Percentiles rank a stretch among this genome's conserved stretches.
These are phyloP conservation scores for Lagerstroemia speciosa DNA, from an alignment of 345 rosid genomes.

Conservation along the genomic window DNA sequence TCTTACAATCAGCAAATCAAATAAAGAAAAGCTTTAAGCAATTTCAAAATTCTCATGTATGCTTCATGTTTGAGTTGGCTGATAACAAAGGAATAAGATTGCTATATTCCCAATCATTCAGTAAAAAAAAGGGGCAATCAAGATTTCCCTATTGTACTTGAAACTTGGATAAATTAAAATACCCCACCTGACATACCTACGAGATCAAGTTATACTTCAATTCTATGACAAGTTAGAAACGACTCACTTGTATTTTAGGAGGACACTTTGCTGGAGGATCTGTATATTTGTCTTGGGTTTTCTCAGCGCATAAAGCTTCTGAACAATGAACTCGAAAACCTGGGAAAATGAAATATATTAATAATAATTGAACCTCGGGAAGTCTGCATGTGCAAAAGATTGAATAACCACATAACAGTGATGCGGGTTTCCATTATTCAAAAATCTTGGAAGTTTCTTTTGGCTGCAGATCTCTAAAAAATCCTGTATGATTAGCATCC, in stretches of 20 bases:
- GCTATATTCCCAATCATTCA: background rate
- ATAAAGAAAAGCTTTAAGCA: background rate
- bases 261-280: slow-evolving; percentile 95
- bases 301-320: slow-evolving; percentile 91
- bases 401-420: background rate
- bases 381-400: background rate
- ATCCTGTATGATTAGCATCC: background rate
- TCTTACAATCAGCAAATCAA: background rate
- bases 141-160: background rate
- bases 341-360: slow-evolving; percentile 18
- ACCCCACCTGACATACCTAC: background rate
- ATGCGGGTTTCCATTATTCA: background rate
- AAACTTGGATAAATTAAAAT: background rate
- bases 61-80: background rate
- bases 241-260: slow-evolving; percentile 87
- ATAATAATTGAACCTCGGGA: background rate
- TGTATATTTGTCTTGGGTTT: slow-evolving; percentile 99
- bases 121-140: background rate
- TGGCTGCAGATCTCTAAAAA: background rate
- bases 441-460: background rate
- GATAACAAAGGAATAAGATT: background rate
- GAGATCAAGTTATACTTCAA: background rate
- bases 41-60: background rate
- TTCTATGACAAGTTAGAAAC: slow-evolving; percentile 9
- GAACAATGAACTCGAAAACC: slow-evolving; percentile 96